Conservation (phyloP, 1,139 yeast genomes). For the Saccharomyces pastorianus region DNA sequence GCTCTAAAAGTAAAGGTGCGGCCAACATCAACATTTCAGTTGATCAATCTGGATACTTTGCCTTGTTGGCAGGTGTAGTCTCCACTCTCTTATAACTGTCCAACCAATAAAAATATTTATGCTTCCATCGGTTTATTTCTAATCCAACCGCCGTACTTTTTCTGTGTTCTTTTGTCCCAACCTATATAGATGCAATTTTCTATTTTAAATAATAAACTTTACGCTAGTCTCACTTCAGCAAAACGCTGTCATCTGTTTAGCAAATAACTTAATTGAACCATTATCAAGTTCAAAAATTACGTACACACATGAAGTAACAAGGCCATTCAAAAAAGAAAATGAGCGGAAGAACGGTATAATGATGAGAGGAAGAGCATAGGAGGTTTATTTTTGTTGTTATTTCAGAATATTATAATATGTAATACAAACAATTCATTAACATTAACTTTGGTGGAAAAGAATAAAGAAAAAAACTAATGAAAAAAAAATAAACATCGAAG, state of each 20-base stretch:
- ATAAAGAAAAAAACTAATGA: neutral
- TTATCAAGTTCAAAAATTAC: neutral
- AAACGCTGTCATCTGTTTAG: too few species aligned
- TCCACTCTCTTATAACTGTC: constrained; percentile 12
- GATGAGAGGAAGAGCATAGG: neutral
- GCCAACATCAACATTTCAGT: constrained; percentile 11
- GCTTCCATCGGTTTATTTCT: neutral
- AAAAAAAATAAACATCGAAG: neutral
- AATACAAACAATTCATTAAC: neutral
- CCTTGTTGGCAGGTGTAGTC: constrained; percentile 9
- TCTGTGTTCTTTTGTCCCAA: neutral
- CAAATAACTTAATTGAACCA: neutral
- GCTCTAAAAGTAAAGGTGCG: constrained; percentile 13
- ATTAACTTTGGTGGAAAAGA: neutral
- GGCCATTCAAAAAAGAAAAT: neutral
- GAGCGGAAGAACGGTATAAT: neutral
- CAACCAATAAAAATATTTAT: too few species aligned
- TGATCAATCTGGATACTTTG: constrained; percentile 12
- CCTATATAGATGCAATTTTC: neutral
- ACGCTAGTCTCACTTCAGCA: neutral
- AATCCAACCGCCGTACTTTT: neutral
- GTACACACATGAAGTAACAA: neutral
- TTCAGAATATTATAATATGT: neutral
- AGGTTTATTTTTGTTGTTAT: neutral
- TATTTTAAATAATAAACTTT: neutral